These are phyloP conservation scores for Citrullus amarus DNA, from an alignment of 306 rosid species.

Conservation along the genomic window DNA sequence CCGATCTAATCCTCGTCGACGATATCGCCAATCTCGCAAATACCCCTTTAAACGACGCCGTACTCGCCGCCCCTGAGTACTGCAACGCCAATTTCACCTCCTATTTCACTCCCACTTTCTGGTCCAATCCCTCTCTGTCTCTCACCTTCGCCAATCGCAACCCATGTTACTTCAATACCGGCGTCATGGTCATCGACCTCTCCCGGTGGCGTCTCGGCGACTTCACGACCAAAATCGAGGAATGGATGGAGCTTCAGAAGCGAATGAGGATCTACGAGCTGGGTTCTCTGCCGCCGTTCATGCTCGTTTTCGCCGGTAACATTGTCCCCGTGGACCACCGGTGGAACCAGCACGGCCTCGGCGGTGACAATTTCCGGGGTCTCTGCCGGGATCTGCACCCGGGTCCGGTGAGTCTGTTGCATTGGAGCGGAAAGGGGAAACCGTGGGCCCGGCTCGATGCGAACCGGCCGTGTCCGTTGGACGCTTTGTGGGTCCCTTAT, in stretches of 20 bases:
- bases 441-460: conserved; percentile 91
- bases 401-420: conserved; percentile 78
- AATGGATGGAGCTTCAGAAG: conserved; percentile 91
- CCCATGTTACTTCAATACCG: conserved; percentile 80
- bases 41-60: conserved; percentile 22
- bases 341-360: conserved; percentile 92
- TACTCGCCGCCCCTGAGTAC: conserved; percentile 78
- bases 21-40: conserved; percentile 65
- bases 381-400: conserved; percentile 75
- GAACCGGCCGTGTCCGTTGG: conserved; percentile 72
- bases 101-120: conserved; percentile 56
- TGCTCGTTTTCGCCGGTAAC: conserved; percentile 66
- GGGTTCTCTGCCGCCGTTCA: conserved; percentile 73
- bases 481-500: conserved; percentile 91
- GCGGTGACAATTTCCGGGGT: conserved; percentile 70
- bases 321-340: conserved; percentile 63
- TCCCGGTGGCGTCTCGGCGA: conserved; percentile 57
- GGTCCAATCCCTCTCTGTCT: conserved; percentile 72
- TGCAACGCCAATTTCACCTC: conserved; percentile 85
- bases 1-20: conserved; percentile 76
- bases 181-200: conserved; percentile 86
- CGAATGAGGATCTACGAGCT: conserved; percentile 61
- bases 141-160: conserved; percentile 41
- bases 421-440: conserved; percentile 97
- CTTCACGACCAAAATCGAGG: conserved; percentile 52